A percentile compares a stretch with the other conserved stretches of the same genome.
Evolutionary conservation across 1,284 basidiomycete species (phyloP).

Genomic region (Sphagnurus paluster): DNA sequence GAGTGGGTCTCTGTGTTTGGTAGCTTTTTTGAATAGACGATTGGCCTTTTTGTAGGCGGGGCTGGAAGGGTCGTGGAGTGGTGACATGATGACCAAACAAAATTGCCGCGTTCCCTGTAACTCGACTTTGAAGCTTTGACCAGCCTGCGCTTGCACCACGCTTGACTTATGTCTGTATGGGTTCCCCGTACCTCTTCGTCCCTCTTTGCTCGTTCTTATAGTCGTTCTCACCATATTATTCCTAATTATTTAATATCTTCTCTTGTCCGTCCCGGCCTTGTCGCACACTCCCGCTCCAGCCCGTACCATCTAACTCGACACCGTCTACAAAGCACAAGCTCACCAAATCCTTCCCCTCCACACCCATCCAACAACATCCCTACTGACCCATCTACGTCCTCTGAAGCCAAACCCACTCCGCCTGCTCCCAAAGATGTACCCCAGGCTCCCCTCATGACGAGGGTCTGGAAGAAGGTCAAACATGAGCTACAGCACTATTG

Average conservation of each 20-base stretch:
- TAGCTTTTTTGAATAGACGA: conserved; percentile 57
- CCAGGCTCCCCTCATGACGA: conserved; percentile 53
- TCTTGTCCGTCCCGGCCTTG: conserved; percentile 11
- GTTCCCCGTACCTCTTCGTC: conserved; percentile 52
- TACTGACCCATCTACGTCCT: conserved; percentile 23
- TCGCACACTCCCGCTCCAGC: conserved; percentile 20
- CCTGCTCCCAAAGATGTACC: conserved; percentile 50
- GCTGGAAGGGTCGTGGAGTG: conserved; percentile 26
- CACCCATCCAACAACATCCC: conserved; percentile 24
- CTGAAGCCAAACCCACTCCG: conserved; percentile 46
- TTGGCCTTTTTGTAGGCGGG: conserved; percentile 66
- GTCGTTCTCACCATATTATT: conserved; percentile 27
- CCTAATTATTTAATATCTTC: conserved; percentile 2
- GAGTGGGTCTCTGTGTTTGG: conserved; percentile 47
- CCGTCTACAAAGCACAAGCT: conserved; percentile 16
- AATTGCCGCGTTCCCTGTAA: too few species aligned
- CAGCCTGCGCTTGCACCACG: not conserved
- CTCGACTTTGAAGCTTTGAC: not conserved
- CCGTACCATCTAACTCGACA: conserved; percentile 17
- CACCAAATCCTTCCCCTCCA: conserved; percentile 21
- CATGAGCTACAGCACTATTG: conserved; percentile 97
- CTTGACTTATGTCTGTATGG: conserved; percentile 59
- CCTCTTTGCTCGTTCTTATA: conserved; percentile 43
- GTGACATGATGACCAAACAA: conserved; percentile 21
- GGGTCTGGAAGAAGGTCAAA: conserved; percentile 91